phyloP scores from a whole-genome alignment of 306 rosid species.

The Astragalus glycyphyllos region DNA sequence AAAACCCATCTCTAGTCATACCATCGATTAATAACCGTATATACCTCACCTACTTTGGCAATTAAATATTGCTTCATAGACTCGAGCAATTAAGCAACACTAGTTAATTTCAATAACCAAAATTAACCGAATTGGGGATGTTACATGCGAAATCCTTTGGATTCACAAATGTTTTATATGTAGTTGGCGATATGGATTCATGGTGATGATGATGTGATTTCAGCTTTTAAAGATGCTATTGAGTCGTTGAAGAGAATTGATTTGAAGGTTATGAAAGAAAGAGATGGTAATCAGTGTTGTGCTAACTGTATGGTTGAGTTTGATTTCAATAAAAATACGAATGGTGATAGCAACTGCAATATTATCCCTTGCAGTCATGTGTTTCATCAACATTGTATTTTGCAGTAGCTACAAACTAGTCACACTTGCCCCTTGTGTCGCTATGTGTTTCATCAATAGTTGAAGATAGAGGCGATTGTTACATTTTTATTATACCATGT shows the following conservation, averaged over 20 bases:
- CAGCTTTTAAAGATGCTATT: neutral
- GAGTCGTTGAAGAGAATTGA: neutral
- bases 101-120: no score
- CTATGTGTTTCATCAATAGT: neutral
- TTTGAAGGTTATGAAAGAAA: neutral
- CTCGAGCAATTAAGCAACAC: no score
- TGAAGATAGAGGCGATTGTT: no score
- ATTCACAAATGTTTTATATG: no score
- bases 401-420: neutral
- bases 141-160: no score
- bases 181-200: neutral
- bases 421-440: slow-evolving; percentile 12
- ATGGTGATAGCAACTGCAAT: neutral
- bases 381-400: neutral
- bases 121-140: no score
- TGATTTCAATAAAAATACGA: neutral
- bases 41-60: no score
- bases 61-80: no score
- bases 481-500: no score
- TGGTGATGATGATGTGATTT: neutral
- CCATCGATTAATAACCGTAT: no score
- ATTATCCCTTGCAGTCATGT: slow-evolving; percentile 6
- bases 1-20: no score
- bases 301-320: neutral
- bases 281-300: neutral